These are phyloP conservation scores for Plasmodium ovale DNA, from an alignment of 169 alveolate genomes.

Conservation along the genomic window DNA sequence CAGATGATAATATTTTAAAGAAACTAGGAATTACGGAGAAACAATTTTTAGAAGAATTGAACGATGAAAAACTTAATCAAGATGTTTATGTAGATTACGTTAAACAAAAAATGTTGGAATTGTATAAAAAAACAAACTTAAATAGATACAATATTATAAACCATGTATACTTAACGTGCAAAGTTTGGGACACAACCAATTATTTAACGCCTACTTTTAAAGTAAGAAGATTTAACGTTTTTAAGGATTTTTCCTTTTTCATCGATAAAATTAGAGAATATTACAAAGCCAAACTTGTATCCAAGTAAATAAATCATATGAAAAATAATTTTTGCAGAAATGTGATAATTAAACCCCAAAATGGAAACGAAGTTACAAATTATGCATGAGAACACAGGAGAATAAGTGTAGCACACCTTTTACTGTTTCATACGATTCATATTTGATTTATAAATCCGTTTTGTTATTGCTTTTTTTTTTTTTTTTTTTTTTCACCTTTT, in stretches of 20 bases:
- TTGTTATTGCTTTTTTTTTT: too few relatives aligned
- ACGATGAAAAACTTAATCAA: background rate
- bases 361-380: too few relatives aligned
- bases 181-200: conserved; percentile 39
- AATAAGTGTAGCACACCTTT: too few relatives aligned
- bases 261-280: conserved; percentile 1
- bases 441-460: too few relatives aligned
- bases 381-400: too few relatives aligned
- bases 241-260: conserved; percentile 23
- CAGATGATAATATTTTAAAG: conserved; percentile 12
- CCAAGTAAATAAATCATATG: too few relatives aligned
- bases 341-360: too few relatives aligned
- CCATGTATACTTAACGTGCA: conserved; percentile 26
- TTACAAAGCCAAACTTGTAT: background rate
- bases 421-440: too few relatives aligned
- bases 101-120: conserved; percentile 30
- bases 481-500: too few relatives aligned
- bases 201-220: conserved; percentile 60
- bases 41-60: background rate
- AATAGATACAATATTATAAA: conserved; percentile 22
- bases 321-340: too few relatives aligned
- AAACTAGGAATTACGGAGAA: background rate
- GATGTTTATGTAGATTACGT: conserved; percentile 39
- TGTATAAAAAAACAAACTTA: conserved; percentile 37
- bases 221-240: conserved; percentile 17